Evolutionary conservation across 495 filamentous ascomycete species (phyloP), one percentile per base, ranked within the genome.

Genomic region (Penicillium pancosmium): DNA sequence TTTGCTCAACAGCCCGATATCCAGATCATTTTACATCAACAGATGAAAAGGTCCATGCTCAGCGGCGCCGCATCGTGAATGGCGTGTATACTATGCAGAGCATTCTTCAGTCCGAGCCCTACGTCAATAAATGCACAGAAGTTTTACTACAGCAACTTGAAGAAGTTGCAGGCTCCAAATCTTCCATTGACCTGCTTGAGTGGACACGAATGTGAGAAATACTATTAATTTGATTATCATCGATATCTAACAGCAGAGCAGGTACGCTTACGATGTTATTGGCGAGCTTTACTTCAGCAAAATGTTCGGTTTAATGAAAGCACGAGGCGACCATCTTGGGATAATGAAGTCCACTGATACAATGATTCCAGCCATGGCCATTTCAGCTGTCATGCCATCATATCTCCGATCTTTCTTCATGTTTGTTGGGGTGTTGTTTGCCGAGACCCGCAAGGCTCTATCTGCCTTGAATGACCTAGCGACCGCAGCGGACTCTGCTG

Each of bases 281-380:
- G 69, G 74, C 12, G 73, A 77, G 50, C 63, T 77, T 35, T 77
- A 64, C 56, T 77, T 69, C 44, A 60, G 73, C 50, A 65, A 65
- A n/a, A 71, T 65, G 58, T 74, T 74, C 50, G 73, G 71, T 21
- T 74, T 75, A 49, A 68, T 75, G 23, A 52, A 65, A 49, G 53
- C n/a, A 6, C 35, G 43, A 31, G n/a, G 55, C 15, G 60, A 68
- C 27, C 35, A 31, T 59, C n/a, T 48, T 60, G 16, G 60, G 58
- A 12, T 59, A 61, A 63, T 65, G 40, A 38, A 67, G 33, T 58
- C 65, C 16, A 62, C 50, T 1, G 66, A 75, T 48, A 48, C 15
- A 18, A 7, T 48, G 46, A 48, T 9, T 6, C 46, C 46, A 0
- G 27, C 27, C 27, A 31, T 31, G 27, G 27, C 27, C 3, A 31